phyloP scores from a whole-genome alignment of 352 stramenopile species.

The Phytophthora syringae region DNA sequence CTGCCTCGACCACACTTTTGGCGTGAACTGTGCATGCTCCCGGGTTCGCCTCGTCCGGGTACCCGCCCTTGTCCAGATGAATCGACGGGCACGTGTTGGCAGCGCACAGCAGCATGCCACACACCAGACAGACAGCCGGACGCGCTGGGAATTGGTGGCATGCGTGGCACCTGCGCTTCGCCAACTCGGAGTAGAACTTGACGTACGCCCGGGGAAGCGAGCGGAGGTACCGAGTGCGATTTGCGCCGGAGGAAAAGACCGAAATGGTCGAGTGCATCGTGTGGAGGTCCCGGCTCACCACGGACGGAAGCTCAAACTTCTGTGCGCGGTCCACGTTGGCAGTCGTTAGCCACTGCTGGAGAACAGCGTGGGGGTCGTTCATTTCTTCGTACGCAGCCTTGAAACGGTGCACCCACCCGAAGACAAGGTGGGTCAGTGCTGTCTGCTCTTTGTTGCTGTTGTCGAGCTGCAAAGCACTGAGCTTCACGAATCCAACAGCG shows the following conservation, averaged over 20 bases:
- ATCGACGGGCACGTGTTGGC: constrained; percentile 83
- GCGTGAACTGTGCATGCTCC: constrained; percentile 85
- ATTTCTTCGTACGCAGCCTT: constrained; percentile 80
- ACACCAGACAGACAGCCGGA: constrained; percentile 87
- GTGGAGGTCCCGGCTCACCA: constrained; percentile 74
- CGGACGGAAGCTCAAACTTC: constrained; percentile 42
- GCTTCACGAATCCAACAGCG: constrained; percentile 57
- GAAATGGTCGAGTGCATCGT: constrained; percentile 83
- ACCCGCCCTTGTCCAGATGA: constrained; percentile 71
- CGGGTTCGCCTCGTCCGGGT: constrained; percentile 81
- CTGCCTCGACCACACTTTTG: constrained; percentile 86
- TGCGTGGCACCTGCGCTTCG: constrained; percentile 76
- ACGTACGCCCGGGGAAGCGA: constrained; percentile 80
- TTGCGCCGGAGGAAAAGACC: constrained; percentile 65
- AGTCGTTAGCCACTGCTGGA: constrained; percentile 81
- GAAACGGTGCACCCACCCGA: constrained; percentile 71
- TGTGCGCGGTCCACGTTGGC: constrained; percentile 53
- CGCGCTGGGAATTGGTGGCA: constrained; percentile 84
- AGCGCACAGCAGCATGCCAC: constrained; percentile 79
- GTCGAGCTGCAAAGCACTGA: constrained; percentile 24
- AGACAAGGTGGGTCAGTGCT: constrained; percentile 47
- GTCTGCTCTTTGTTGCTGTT: constrained; percentile 18
- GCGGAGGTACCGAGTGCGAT: constrained; percentile 74
- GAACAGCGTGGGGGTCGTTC: constrained; percentile 68
- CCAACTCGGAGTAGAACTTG: constrained; percentile 86